Evolutionary conservation across 2,329 filamentous ascomycete genomes (phyloP).

Genomic region (Lomentospora prolificans): DNA sequence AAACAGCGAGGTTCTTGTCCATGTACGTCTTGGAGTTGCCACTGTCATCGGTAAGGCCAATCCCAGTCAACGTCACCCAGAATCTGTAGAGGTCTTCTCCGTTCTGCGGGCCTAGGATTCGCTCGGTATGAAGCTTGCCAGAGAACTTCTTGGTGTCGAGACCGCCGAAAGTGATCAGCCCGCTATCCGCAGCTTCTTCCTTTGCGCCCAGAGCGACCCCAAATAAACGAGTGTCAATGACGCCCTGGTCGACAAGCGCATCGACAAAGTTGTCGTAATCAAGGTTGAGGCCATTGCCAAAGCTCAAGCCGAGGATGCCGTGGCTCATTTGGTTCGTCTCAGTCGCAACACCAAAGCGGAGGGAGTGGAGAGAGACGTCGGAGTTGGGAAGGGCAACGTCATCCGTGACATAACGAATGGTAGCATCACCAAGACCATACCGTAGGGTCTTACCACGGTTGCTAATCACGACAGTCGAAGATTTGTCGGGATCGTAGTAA

Average conservation of each 20-base stretch:
- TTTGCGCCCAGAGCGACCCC: slow-evolving; percentile 23
- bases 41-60: slow-evolving; percentile 23
- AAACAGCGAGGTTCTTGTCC: slow-evolving; percentile 30
- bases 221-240: slow-evolving; percentile 20
- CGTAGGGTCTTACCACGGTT: slow-evolving; percentile 13
- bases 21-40: slow-evolving; percentile 15
- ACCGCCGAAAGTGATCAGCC: slow-evolving; percentile 31
- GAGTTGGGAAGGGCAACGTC: slow-evolving; percentile 18
- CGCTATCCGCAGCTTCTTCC: slow-evolving; percentile 16
- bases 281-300: slow-evolving; percentile 18
- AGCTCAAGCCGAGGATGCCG: slow-evolving; percentile 23
- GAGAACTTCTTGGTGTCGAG: slow-evolving; percentile 35
- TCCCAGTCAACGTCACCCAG: slow-evolving; percentile 30
- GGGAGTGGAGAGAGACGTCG: slow-evolving; percentile 16
- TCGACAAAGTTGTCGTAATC: slow-evolving; percentile 21
- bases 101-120: slow-evolving; percentile 19
- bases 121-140: slow-evolving; percentile 22
- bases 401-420: slow-evolving; percentile 20
- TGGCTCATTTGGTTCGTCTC: slow-evolving; percentile 19
- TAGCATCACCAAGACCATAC: slow-evolving; percentile 21
- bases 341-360: slow-evolving; percentile 21
- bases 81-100: slow-evolving; percentile 23
- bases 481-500: slow-evolving; percentile 13
- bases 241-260: slow-evolving; percentile 17
- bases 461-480: slow-evolving; percentile 14